Conservation (phyloP, 371 early-diverging fungal species). For the Umbelopsis sp. region DNA sequence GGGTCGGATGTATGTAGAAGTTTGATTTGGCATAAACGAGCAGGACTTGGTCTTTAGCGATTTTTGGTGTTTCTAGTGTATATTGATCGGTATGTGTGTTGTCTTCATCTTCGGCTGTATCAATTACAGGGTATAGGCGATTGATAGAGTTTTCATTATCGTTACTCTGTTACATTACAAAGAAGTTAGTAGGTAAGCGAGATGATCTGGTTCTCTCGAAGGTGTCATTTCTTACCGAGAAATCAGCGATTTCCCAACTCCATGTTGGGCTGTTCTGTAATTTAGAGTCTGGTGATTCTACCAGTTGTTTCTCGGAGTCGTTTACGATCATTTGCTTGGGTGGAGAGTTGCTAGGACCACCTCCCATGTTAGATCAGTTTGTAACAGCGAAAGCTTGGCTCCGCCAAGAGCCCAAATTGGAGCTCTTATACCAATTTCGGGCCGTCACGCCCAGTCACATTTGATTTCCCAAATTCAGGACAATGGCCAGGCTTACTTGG, state of each 20-base stretch:
- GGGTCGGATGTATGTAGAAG: background rate
- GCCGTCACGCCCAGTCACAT: background rate
- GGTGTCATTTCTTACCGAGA: background rate
- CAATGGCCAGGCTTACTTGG: background rate
- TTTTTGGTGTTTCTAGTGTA: conserved; percentile 8
- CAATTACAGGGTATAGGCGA: conserved; percentile 24
- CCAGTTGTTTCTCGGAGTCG: conserved; percentile 1
- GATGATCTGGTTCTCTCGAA: background rate
- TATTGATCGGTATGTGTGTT: background rate
- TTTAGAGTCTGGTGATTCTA: conserved; percentile 7
- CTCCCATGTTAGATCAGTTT: conserved; percentile 18
- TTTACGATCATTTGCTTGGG: conserved; percentile 2
- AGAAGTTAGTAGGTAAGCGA: background rate
- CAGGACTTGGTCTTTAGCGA: conserved; percentile 8
- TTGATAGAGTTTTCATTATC: conserved; percentile 25
- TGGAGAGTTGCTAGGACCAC: conserved; percentile 23
- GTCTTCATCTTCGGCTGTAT: background rate
- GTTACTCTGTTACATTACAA: background rate
- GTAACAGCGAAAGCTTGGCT: background rate
- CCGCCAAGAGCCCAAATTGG: background rate
- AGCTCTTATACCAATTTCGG: background rate
- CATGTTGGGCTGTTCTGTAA: conserved; percentile 1
- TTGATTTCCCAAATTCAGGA: background rate
- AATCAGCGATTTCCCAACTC: background rate
- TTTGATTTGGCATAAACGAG: conserved; percentile 10